Evolutionary conservation across 1,139 yeast genomes (phyloP), one percentile per base, ranked within the genome.

Genomic region (Saccharomyces hybrid): DNA sequence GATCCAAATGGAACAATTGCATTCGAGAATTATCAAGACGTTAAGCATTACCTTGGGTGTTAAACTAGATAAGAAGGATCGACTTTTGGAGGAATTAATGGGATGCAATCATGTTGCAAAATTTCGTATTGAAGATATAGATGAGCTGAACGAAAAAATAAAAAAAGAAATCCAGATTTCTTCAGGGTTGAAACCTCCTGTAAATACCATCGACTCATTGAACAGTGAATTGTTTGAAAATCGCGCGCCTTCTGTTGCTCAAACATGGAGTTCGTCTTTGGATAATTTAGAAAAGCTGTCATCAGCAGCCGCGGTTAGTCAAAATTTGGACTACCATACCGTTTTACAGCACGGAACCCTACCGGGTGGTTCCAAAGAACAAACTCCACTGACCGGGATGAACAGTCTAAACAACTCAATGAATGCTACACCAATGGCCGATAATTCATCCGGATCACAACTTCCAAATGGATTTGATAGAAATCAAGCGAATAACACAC

Each of bases 41-140:
- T 52, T 64, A 26, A 59, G 57, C 48, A 58, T 58, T 55, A 56
- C 63, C 5, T 56, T 63, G 28, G 57, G 61, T 44, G 49, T 58
- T 13, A 57, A 58, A 27, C 49, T 62, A 6, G 58, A 58, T 27
- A 55, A 59, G 25, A 50, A 55, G 23, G 49, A 51, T 16, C 55
- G 54, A 6, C 49, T 61, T 25, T 50, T 62, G 13, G 61, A 59
- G 38, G 53, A 55, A 38, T 49, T 64, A 38, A 57, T 54, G 23
- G 30, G 41, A 14, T 56, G 51, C 41, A 61, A 61, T 42, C 59
- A 54, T 34, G 47, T 63, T 28, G 50, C 49, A 1, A 49, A 41
- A n/a, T 51, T 61, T 2, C 47, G 54, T 41, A 48, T 44, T 3
- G 48, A 38, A 38, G 44, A 38, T 16, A 38, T 38, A 16, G 25